Evolutionary conservation across 805 yeast species (phyloP).

Genomic region (Pichia pseudocactophila): DNA sequence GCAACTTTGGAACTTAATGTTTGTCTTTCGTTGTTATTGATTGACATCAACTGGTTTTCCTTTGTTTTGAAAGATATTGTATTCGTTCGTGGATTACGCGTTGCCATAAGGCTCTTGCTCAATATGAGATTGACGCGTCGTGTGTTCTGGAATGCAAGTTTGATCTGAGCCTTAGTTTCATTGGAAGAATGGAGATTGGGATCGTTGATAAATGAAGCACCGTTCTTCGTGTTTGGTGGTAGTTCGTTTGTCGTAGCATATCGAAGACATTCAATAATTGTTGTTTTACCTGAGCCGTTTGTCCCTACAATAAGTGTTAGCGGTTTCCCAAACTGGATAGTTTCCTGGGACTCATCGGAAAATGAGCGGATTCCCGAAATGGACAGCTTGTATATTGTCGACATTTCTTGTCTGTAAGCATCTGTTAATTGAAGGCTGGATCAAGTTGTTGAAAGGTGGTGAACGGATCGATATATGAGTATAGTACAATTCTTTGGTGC

Average conservation of each 20-base stretch:
- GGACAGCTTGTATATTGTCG: slow-evolving; percentile 48
- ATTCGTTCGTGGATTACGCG: slow-evolving; percentile 43
- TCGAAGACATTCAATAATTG: slow-evolving; percentile 87
- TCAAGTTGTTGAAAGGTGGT: too few species aligned
- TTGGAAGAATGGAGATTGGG: slow-evolving; percentile 72
- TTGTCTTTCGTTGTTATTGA: slow-evolving; percentile 54
- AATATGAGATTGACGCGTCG: slow-evolving; percentile 73
- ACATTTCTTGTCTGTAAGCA: too few species aligned
- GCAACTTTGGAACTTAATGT: slow-evolving; percentile 74
- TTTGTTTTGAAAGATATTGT: slow-evolving; percentile 72
- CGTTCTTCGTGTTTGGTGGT: slow-evolving; percentile 94
- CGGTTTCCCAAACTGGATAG: slow-evolving; percentile 84
- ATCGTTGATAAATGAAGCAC: slow-evolving; percentile 84
- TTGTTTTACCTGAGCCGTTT: slow-evolving; percentile 95
- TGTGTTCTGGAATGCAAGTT: slow-evolving; percentile 70
- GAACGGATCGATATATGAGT: too few species aligned
- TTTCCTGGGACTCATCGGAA: slow-evolving; percentile 74
- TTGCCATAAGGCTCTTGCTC: slow-evolving; percentile 74
- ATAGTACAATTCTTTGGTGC: too few species aligned
- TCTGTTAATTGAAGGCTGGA: too few species aligned
- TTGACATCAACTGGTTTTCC: slow-evolving; percentile 76
- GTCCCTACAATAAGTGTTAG: slow-evolving; percentile 90
- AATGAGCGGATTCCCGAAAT: slow-evolving; percentile 89
- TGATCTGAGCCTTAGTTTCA: slow-evolving; percentile 82
- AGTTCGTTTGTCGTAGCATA: slow-evolving; percentile 93